Percentiles rank a stretch among this genome's conserved stretches.
phyloP scores from a whole-genome alignment of 1,284 basidiomycete species.

The Naganishia albida region DNA sequence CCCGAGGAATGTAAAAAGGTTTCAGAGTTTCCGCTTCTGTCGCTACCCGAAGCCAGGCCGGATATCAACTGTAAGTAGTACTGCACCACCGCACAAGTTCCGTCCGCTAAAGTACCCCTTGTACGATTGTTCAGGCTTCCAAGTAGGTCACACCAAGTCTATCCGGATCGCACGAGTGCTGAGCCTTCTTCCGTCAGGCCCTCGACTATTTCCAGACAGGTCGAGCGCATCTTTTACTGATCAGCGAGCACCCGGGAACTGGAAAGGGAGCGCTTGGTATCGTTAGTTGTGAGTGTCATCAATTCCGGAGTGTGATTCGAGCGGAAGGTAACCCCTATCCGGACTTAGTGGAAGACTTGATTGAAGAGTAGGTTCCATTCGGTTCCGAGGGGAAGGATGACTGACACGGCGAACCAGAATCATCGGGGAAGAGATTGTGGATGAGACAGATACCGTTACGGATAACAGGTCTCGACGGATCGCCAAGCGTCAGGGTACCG shows the following conservation, averaged over 20 bases:
- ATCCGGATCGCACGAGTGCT: not conserved
- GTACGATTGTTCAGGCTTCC: constrained; percentile 21
- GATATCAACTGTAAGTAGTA: constrained; percentile 72
- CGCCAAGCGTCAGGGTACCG: constrained; percentile 69
- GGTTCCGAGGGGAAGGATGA: too few relatives aligned
- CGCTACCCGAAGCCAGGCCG: constrained; percentile 87
- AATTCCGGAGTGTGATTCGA: fast-evolving
- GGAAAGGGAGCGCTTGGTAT: constrained; percentile 80
- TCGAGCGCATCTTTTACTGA: constrained; percentile 84
- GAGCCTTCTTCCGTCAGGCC: constrained; percentile 48
- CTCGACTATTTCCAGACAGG: constrained; percentile 80
- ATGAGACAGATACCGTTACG: constrained; percentile 84
- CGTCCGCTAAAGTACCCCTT: not conserved
- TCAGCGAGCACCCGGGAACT: constrained; percentile 78
- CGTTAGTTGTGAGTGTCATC: constrained; percentile 57
- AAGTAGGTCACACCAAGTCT: constrained; percentile 5
- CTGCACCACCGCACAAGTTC: constrained; percentile 20
- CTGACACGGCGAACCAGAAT: constrained; percentile 41
- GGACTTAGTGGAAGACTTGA: constrained; percentile 52
- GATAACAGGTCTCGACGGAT: constrained; percentile 76
- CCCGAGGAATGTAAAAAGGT: constrained; percentile 76
- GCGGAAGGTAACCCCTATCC: constrained; percentile 17
- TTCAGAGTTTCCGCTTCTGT: constrained; percentile 69
- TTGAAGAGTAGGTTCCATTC: constrained; percentile 47
- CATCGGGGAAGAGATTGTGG: constrained; percentile 61